phyloP scores from a whole-genome alignment of 2,329 filamentous ascomycete genomes.

The Penicillium occitanis region DNA sequence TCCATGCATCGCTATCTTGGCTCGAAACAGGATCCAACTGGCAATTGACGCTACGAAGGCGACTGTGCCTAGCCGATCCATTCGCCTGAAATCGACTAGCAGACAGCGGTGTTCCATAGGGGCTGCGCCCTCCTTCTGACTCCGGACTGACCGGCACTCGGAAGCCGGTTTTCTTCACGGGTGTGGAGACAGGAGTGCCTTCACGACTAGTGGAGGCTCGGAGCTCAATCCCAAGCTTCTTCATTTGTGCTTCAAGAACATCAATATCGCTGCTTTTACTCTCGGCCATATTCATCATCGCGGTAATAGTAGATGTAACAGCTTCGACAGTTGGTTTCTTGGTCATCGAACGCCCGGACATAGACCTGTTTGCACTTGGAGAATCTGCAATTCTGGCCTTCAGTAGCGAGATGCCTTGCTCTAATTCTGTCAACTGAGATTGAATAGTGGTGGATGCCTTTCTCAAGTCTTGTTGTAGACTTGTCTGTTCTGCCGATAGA shows the following conservation, averaged over 20 bases:
- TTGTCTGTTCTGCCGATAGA: slow-evolving; percentile 78
- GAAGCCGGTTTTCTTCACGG: slow-evolving; percentile 34
- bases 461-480: slow-evolving; percentile 80
- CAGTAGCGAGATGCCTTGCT: slow-evolving; percentile 76
- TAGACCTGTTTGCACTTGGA: slow-evolving; percentile 47
- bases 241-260: slow-evolving; percentile 82
- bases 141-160: slow-evolving; percentile 41
- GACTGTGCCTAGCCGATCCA: slow-evolving; percentile 35
- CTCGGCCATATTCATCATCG: slow-evolving; percentile 91
- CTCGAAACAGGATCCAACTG: slow-evolving; percentile 28
- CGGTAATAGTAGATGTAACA: slow-evolving; percentile 84
- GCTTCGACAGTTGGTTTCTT: slow-evolving; percentile 83
- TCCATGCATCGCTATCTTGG: slow-evolving; percentile 38
- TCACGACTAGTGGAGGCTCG: slow-evolving; percentile 34
- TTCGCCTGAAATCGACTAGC: slow-evolving; percentile 36
- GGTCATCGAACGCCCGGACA: slow-evolving; percentile 34
- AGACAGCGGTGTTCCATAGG: slow-evolving; percentile 46
- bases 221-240: slow-evolving; percentile 61
- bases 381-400: slow-evolving; percentile 71
- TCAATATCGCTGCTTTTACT: slow-evolving; percentile 89
- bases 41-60: slow-evolving; percentile 34
- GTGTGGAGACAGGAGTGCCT: slow-evolving; percentile 40
- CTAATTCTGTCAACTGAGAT: slow-evolving; percentile 71
- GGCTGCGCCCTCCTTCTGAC: slow-evolving; percentile 35
- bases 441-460: slow-evolving; percentile 72